Evolutionary conservation across 2,329 filamentous ascomycete species (phyloP).

Genomic region (Penicillium sp.): DNA sequence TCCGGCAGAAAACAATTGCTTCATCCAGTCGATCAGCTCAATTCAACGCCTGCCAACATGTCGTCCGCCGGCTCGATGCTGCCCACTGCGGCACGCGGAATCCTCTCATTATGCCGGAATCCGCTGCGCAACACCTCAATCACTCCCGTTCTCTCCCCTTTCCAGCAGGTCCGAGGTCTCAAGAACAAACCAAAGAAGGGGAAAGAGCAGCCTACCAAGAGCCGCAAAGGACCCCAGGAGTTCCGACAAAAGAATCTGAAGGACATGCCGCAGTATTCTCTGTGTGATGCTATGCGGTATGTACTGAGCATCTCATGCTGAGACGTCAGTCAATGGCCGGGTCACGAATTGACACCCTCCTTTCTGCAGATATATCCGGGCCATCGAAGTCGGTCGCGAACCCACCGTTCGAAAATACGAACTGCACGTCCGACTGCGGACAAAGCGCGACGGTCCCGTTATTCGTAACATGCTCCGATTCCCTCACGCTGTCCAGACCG

Average conservation of each 20-base stretch:
- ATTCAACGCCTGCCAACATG: slow-evolving; percentile 27
- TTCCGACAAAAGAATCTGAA: slow-evolving; percentile 64
- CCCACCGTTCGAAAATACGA: slow-evolving; percentile 81
- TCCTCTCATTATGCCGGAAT: slow-evolving; percentile 34
- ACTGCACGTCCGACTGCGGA: slow-evolving; percentile 75
- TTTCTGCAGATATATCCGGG: slow-evolving; percentile 72
- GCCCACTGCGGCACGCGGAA: slow-evolving; percentile 35
- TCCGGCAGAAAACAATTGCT: slow-evolving; percentile 36
- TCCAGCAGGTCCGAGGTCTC: slow-evolving; percentile 38
- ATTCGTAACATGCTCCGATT: slow-evolving; percentile 84
- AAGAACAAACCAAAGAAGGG: slow-evolving; percentile 42
- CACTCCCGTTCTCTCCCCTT: slow-evolving; percentile 29
- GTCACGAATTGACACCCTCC: slow-evolving; percentile 11
- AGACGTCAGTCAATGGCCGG: background rate
- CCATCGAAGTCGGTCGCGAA: slow-evolving; percentile 81
- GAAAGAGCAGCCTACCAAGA: slow-evolving; percentile 57
- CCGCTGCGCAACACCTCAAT: slow-evolving; percentile 31
- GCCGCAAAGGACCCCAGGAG: slow-evolving; percentile 63
- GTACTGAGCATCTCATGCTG: background rate
- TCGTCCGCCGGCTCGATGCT: slow-evolving; percentile 34
- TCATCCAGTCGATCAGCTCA: slow-evolving; percentile 11
- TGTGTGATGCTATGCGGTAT: slow-evolving; percentile 88
- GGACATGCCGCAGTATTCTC: slow-evolving; percentile 68
- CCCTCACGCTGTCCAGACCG: slow-evolving; percentile 84
- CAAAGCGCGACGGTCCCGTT: slow-evolving; percentile 79